Conservation (phyloP, 495 filamentous ascomycete genomes). For the Penicillium cosmopolitanum region DNA sequence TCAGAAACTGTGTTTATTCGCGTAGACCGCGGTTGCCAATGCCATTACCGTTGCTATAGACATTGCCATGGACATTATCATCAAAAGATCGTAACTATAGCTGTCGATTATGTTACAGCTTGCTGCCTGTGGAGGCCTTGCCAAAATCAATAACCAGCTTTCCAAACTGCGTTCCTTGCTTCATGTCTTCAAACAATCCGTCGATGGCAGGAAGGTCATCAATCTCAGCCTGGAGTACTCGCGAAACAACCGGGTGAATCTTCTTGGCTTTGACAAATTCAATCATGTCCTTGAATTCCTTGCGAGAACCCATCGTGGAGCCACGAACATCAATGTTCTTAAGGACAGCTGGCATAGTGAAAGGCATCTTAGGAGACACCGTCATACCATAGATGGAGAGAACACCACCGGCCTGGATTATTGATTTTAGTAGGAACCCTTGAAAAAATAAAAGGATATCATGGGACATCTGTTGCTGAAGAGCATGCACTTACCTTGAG, state of each 20-base stretch:
- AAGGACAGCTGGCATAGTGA: conserved; percentile 69
- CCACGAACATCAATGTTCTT: conserved; percentile 75
- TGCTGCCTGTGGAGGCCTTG: conserved; percentile 41
- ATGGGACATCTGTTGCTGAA: background rate
- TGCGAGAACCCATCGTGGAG: conserved; percentile 75
- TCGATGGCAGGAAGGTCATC: conserved; percentile 69
- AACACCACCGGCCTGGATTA: conserved; percentile 59
- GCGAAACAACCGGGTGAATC: conserved; percentile 66
- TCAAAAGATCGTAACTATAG: background rate
- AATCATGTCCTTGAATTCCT: conserved; percentile 78
- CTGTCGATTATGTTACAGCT: conserved; percentile 38
- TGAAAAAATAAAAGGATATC: too few relatives aligned
- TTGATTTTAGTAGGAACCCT: background rate
- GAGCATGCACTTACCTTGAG: conserved; percentile 50
- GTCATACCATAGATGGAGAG: conserved; percentile 81
- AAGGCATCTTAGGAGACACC: conserved; percentile 70
- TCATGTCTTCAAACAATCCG: conserved; percentile 74
- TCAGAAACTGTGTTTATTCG: background rate
- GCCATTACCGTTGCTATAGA: background rate
- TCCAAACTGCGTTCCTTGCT: conserved; percentile 74
- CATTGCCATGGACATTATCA: background rate
- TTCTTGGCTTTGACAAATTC: conserved; percentile 66
- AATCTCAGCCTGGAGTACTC: conserved; percentile 61
- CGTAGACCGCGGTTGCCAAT: background rate
- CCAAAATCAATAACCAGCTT: conserved; percentile 70